Conservation (phyloP, 305 asterid genomes). For the Fraxinus platypoda region DNA sequence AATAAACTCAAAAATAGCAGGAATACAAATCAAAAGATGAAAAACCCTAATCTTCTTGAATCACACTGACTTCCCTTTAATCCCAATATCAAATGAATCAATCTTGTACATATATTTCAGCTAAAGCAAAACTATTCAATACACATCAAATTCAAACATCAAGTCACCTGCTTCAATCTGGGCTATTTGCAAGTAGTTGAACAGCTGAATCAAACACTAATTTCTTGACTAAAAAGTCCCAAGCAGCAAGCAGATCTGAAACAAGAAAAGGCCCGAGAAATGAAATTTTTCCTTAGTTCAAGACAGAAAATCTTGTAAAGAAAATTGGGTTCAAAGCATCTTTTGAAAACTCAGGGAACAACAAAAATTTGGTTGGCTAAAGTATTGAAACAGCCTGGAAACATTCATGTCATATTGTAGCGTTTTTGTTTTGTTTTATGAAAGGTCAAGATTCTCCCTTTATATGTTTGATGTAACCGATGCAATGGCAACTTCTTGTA, state of each 20-base stretch:
- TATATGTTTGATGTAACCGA: constrained; percentile 30
- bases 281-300: neutral
- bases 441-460: constrained; percentile 35
- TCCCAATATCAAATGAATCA: constrained; percentile 2
- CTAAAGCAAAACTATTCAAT: neutral
- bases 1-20: constrained; percentile 10
- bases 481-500: constrained; percentile 9
- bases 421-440: constrained; percentile 16
- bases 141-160: constrained; percentile 21
- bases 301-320: neutral
- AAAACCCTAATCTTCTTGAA: constrained; percentile 25
- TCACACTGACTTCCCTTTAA: constrained; percentile 16
- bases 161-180: constrained; percentile 29
- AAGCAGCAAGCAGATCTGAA: constrained; percentile 47
- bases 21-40: neutral
- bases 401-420: constrained; percentile 21
- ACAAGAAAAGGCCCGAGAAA: constrained; percentile 3
- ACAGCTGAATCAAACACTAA: constrained; percentile 22
- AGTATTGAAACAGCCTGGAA: constrained; percentile 42
- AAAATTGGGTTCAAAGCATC: neutral
- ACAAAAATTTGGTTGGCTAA: constrained; percentile 33
- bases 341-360: constrained; percentile 10
- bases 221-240: neutral
- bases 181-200: neutral
- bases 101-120: neutral